Evolutionary conservation across 768 basidiomycete species (phyloP), one percentile per base, ranked within the genome.

Genomic region (Lanmaoa pseudosensibilis): DNA sequence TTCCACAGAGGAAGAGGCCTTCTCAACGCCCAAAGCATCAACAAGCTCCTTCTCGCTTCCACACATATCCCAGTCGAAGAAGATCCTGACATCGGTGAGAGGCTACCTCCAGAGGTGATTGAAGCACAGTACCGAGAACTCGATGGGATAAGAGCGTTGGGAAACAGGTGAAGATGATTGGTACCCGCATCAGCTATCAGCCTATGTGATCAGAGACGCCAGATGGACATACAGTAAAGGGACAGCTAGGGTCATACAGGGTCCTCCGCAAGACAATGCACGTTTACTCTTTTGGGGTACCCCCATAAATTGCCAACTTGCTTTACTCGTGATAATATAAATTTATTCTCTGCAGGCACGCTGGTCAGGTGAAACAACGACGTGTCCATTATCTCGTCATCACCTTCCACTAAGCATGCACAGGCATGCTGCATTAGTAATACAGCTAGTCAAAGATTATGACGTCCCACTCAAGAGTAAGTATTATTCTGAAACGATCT

Each of bases 1-100:
- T 68, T 50, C 43, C 66, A 68, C 44, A 54, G 67, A 19, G 66
- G 54, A 38, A 63, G 66, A 40, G 66, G 66, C 19, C 56, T 46
- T 19, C 59, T 68, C 9, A 61, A 61, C 4, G 54, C 64, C 9
- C 49, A 69, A 11, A 55, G 39, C 23, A 64, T 66, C 4, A 18
- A 48, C 54, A 66, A 55, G 25, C 61, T 69, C 6, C 59, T 67
- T 13, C 61, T 66, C 21, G 61, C 57, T 2, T 58, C 64, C n/a
- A 65, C 64, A 18, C 2, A 54, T 5, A 40, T 68, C 11, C 54
- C 67, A 0, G 6, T 25, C 2, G 64, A 59, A 15, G 59, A 68
- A n/a, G 66, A 69, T 39, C 67, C 66, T 18, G 56, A 59, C 33
- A 4, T 66, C 2, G 37, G 55, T 0, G 57, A 63, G 32, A 59